Conservation (phyloP, 768 basidiomycete genomes). For the Leccinum uliginosum region DNA sequence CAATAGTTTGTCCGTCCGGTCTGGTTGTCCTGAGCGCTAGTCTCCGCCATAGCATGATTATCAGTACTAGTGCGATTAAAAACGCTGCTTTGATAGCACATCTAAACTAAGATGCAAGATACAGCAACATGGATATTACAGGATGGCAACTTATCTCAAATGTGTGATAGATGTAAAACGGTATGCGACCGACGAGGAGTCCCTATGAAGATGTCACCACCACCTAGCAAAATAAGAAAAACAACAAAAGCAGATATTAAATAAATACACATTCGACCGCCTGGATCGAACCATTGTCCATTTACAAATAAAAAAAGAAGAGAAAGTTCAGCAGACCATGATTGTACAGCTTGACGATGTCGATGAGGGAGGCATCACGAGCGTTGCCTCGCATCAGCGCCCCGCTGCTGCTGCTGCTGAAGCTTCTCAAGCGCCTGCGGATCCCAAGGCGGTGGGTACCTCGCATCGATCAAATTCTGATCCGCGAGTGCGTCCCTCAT, state of each 20-base stretch:
- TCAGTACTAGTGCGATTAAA: background rate
- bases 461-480: slow-evolving; percentile 71
- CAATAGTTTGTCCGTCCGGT: too few relatives aligned
- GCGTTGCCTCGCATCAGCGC: slow-evolving; percentile 3
- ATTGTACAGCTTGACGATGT: background rate
- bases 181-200: slow-evolving; percentile 14
- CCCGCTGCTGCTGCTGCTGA: slow-evolving; percentile 26
- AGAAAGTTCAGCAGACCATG: slow-evolving; percentile 2
- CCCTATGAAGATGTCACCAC: slow-evolving; percentile 6
- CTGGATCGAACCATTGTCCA: background rate
- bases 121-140: slow-evolving; percentile 20
- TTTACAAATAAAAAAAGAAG: background rate
- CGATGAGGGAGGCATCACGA: background rate
- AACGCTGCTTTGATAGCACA: background rate
- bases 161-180: slow-evolving; percentile 4
- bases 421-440: slow-evolving; percentile 36
- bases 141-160: background rate
- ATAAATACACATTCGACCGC: background rate
- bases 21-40: background rate
- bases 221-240: background rate
- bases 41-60: background rate
- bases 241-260: background rate
- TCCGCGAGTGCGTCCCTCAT: slow-evolving; percentile 74
- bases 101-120: slow-evolving; percentile 15
- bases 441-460: slow-evolving; percentile 71